Base-by-base conservation (phyloP, 805 yeast species). In the Candida morakotiae region DNA sequence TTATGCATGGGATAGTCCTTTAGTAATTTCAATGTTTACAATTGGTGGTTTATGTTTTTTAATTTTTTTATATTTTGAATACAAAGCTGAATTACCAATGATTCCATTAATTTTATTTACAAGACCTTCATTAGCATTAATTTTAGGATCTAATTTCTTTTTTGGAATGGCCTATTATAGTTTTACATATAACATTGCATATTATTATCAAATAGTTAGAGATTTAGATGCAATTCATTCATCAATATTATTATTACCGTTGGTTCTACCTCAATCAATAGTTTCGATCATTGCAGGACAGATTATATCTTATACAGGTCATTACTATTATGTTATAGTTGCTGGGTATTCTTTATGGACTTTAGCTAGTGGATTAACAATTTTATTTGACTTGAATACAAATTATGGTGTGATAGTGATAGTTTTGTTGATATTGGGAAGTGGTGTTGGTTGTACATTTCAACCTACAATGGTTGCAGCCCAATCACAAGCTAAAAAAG, bases 1-100 rank as follows among this genome's bases (percentile, higher is more conserved):
- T 23, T 69, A 56, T 47, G 56, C 74, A 2, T 81, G 87, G 86
- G 50, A 58, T 2, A 71, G 81, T 0, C 72, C 75, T 11, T 66
- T 74, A 3, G 75, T 76, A 2, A 70, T 80, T 4, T 46, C 58
- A 7, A 71, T 71, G 40, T 67, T 80, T 38, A 56, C 74, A 7
- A 31, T 79, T 25, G 79, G 81, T 7, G 67, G 69, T 1, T n/a
- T 69, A 1, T 42, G 69, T 3, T 28, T 66, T 5, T 41, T 62
- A 7, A 44, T 39, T 0, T 75, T 75, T 34, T 44, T 54, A 15
- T 36, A 60, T 22, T 70, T 67, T 59, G 71, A 71, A 45, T 69
- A 68, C 47, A 45, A 37, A 14, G 50, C 53, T 23, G 55, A 53
- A 17, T 52, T 60, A n/a, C 81, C 82, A 2, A 60, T 76, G 40